Conservation (phyloP, 2,329 filamentous ascomycete genomes). For the Botrytis sinoallii region DNA sequence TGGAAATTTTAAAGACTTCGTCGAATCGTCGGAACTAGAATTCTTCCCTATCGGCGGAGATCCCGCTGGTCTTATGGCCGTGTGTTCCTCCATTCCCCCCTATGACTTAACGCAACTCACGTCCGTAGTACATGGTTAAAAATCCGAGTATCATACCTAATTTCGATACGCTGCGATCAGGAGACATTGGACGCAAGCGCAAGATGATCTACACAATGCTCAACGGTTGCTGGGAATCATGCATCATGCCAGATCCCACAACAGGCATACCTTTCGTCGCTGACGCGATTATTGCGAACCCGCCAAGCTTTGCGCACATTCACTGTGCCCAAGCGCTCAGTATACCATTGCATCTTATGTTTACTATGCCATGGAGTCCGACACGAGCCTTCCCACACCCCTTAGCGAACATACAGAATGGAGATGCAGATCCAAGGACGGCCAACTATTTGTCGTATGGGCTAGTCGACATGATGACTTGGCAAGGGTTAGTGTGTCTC, state of each 20-base stretch:
- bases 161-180: too few relatives aligned
- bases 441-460: background rate
- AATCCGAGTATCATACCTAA: too few relatives aligned
- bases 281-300: background rate
- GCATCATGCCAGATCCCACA: background rate
- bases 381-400: background rate
- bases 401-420: background rate
- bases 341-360: background rate
- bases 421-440: background rate
- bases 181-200: too few relatives aligned
- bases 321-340: background rate
- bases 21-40: background rate
- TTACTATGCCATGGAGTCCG: conserved; percentile 1
- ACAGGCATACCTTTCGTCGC: background rate
- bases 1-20: background rate
- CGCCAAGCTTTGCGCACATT: background rate
- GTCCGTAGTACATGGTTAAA: too few relatives aligned
- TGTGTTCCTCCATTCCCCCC: too few relatives aligned
- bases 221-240: background rate
- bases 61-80: too few relatives aligned
- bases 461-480: background rate
- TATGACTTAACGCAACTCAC: too few relatives aligned
- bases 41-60: too few relatives aligned
- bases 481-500: background rate
- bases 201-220: too few relatives aligned